Conservation (phyloP, 1,139 yeast genomes). For the Protomyces macrosporus region DNA sequence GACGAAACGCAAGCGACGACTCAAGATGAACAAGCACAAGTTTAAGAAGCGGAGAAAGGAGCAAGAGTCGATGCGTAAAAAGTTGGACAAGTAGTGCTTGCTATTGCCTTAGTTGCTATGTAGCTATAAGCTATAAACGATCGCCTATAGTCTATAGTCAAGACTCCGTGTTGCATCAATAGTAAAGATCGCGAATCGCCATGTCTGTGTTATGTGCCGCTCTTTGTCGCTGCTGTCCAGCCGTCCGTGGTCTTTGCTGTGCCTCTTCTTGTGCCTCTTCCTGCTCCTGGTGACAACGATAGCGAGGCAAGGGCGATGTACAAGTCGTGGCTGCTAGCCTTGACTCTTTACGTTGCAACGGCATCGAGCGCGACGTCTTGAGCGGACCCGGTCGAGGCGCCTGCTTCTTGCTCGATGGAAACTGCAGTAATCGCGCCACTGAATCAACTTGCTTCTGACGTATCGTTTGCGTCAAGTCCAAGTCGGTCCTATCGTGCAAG, state of each 20-base stretch:
- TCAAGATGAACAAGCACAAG: conserved; percentile 48
- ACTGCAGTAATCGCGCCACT: neutral
- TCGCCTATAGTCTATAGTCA: too few species aligned
- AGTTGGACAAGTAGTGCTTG: conserved; percentile 35
- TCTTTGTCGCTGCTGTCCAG: neutral
- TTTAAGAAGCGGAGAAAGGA: conserved; percentile 46
- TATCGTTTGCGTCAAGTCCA: too few species aligned
- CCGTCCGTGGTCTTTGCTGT: neutral
- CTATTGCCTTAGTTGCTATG: too few species aligned
- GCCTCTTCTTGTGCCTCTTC: neutral
- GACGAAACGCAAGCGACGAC: conserved; percentile 45
- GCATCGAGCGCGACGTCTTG: neutral
- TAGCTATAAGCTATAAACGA: too few species aligned
- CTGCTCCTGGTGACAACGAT: neutral
- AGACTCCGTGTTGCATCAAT: neutral
- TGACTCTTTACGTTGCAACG: neutral
- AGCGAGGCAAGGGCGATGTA: neutral
- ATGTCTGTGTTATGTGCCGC: neutral
- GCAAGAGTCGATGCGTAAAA: conserved; percentile 43
- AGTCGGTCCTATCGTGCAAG: too few species aligned
- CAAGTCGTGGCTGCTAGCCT: neutral
- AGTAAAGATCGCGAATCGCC: neutral
- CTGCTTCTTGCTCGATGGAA: neutral
- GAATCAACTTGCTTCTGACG: neutral
- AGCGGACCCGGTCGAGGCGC: neutral